Evolutionary conservation across 164 flowering plant genomes (phyloP), one percentile per base, ranked within the genome.

Genomic region (Cinnamomum chago): DNA sequence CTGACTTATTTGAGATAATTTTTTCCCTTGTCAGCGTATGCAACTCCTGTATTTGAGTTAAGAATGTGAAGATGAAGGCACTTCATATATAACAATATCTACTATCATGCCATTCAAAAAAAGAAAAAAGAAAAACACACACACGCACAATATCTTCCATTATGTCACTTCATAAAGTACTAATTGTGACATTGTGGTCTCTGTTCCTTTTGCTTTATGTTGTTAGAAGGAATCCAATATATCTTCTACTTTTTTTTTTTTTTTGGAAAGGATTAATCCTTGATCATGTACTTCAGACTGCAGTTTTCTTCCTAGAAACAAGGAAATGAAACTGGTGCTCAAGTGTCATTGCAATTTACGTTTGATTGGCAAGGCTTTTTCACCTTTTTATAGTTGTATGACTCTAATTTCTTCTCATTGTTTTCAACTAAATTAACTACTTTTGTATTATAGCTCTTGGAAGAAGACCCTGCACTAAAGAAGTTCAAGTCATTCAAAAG

Each of bases 401-500:
- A 66, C 69, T 5, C 69, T 27, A 27, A 17, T 66, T 66, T 30
- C 30, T 14, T 14, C 20, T 25, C 12, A 52, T 14, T 13, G 58
- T 65, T 30, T 20, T 27, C 9, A 22, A 28, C 2, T 55, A 55
- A n/a, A n/a, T 28, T 20, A 23, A 18, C 40, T 58, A 24, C 5
- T 30, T 35, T 40, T 69, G 33, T 2, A 40, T 47, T 65, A 18
- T 88, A 93, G 98, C 95, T 93, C n/a, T 80, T 93, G 87, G 92
- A 87, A 17, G 83, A 77, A 50, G 91, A 94, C 71, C 92, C 95
- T 51, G 81, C 88, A 51, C 82, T 94, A n/a, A 88, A 77, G 70
- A 88, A 82, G 70, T 94, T 88, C 86, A 92, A 87, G 77, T 89
- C 98, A 58, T 76, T 86, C 74, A 92, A 90, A 82, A 83, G 86